Evolutionary conservation across 202 grass and related monocot species (phyloP).

Genomic region (Panicum virgatum): DNA sequence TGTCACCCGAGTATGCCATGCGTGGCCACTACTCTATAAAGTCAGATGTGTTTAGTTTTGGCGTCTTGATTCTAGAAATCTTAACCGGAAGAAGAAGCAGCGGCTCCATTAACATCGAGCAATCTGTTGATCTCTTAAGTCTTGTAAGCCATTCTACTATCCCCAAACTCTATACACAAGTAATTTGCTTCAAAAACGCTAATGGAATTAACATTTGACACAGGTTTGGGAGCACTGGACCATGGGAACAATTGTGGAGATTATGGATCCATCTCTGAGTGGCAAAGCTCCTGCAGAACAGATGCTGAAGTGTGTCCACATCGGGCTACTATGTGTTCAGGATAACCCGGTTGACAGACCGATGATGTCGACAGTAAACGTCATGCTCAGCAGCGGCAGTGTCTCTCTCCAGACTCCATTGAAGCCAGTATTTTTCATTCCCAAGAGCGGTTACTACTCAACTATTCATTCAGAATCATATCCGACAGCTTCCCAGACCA

Average conservation of each 20-base stretch:
- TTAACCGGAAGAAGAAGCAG: constrained; percentile 52
- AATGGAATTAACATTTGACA: background rate
- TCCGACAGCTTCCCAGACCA: constrained; percentile 5
- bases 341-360: constrained; percentile 51
- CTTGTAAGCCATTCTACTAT: constrained; percentile 26
- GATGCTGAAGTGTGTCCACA: constrained; percentile 44
- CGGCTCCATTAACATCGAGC: constrained; percentile 7
- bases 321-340: constrained; percentile 55
- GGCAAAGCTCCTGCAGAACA: constrained; percentile 6
- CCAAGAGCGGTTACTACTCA: constrained; percentile 4
- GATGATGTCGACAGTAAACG: constrained; percentile 41
- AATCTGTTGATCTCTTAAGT: constrained; percentile 53
- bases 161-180: background rate
- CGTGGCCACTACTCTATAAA: constrained; percentile 60
- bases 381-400: constrained; percentile 46
- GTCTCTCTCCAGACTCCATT: constrained; percentile 42
- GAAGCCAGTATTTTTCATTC: constrained; percentile 56
- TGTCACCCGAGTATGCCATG: constrained; percentile 63
- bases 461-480: background rate
- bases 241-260: background rate
- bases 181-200: background rate
- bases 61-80: constrained; percentile 58
- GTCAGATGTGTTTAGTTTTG: constrained; percentile 59
- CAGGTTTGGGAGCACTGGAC: constrained; percentile 58
- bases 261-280: constrained; percentile 41